A percentile compares a stretch with the other conserved stretches of the same genome.
Conservation (phyloP, 1,139 yeast genomes). For the Geotrichum reessii region DNA sequence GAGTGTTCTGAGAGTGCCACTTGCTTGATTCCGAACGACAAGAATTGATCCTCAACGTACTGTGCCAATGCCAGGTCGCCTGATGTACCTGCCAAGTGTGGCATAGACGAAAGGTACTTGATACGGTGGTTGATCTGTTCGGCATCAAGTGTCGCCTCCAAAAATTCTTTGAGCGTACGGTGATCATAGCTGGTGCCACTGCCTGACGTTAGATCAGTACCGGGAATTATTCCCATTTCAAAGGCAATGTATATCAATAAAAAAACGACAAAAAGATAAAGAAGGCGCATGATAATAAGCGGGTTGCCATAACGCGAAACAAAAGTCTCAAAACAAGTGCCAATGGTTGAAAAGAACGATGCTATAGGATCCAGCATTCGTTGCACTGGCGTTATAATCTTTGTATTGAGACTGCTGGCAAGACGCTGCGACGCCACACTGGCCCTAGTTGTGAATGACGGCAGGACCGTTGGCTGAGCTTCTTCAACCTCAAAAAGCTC, state of each 20-base stretch:
- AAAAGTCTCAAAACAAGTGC: conserved; percentile 48
- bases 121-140: conserved; percentile 61
- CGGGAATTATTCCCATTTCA: conserved; percentile 46
- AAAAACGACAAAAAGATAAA: conserved; percentile 63
- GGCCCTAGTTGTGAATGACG: conserved; percentile 26
- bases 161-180: conserved; percentile 44
- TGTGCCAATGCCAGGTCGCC: conserved; percentile 72
- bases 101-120: conserved; percentile 74
- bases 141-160: conserved; percentile 49
- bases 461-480: conserved; percentile 16
- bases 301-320: conserved; percentile 77
- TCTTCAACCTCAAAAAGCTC: conserved; percentile 39
- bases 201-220: conserved; percentile 39
- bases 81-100: conserved; percentile 81
- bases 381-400: conserved; percentile 48
- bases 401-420: conserved; percentile 40
- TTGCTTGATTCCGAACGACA: conserved; percentile 48
- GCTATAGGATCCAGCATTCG: conserved; percentile 62
- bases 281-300: conserved; percentile 66
- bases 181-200: conserved; percentile 55
- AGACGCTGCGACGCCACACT: conserved; percentile 27
- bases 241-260: conserved; percentile 53
- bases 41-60: conserved; percentile 56
- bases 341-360: conserved; percentile 47
- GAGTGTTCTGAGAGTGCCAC: conserved; percentile 48